phyloP scores from a whole-genome alignment of 1,139 yeast species.

The Geotrichum reessii region DNA sequence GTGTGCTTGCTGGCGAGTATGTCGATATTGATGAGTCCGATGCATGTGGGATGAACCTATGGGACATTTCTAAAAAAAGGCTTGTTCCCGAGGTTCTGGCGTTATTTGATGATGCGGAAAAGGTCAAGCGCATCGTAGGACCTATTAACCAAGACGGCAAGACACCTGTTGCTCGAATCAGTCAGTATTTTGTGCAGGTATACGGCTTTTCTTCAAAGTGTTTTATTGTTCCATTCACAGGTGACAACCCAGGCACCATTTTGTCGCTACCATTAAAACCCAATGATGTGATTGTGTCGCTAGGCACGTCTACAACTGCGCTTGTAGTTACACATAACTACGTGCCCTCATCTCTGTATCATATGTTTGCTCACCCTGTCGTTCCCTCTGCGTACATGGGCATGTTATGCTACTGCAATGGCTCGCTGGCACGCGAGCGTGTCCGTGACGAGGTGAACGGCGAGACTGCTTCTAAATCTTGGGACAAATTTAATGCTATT shows the following conservation, averaged over 20 bases:
- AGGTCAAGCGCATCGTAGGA: conserved; percentile 19
- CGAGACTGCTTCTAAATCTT: conserved; percentile 27
- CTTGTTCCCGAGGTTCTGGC: conserved; percentile 51
- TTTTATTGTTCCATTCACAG: conserved; percentile 62
- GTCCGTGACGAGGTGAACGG: conserved; percentile 59
- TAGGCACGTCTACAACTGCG: conserved; percentile 89
- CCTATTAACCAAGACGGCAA: conserved; percentile 40
- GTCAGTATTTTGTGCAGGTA: conserved; percentile 51
- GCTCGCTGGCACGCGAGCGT: conserved; percentile 78
- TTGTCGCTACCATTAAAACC: conserved; percentile 71
- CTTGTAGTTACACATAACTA: conserved; percentile 72
- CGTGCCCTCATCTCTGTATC: conserved; percentile 76
- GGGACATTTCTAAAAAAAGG: conserved; percentile 52
- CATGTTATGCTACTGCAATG: conserved; percentile 91
- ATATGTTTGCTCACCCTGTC: conserved; percentile 81
- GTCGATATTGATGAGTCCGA: conserved; percentile 73
- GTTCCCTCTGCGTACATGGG: conserved; percentile 78
- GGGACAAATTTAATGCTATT: conserved; percentile 61
- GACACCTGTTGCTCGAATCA: conserved; percentile 23
- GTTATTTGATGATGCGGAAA: conserved; percentile 34
- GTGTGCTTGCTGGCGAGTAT: conserved; percentile 59
- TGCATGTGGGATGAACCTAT: conserved; percentile 88
- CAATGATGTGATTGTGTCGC: conserved; percentile 71
- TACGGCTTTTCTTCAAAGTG: conserved; percentile 55
- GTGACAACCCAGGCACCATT: conserved; percentile 87